Evolutionary conservation across 306 rosid genomes (phyloP).

Genomic region (Castanea mollissima): DNA sequence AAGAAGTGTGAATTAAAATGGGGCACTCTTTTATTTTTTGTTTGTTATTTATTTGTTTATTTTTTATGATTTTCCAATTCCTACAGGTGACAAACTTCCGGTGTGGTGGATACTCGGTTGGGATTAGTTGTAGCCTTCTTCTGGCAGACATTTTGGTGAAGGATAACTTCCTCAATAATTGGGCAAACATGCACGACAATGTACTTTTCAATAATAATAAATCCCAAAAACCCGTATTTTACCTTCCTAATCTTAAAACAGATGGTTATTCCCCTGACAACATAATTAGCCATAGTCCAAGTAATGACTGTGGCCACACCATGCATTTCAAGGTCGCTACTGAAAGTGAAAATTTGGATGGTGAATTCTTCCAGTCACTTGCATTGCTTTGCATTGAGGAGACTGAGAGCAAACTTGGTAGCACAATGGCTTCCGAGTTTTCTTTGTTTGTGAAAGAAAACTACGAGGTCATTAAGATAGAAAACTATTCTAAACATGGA

Average conservation of each 20-base stretch:
- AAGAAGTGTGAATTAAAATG: too few relatives aligned
- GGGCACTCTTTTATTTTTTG: background rate
- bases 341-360: background rate
- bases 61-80: too few relatives aligned
- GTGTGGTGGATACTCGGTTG: constrained; percentile 60
- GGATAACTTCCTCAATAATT: constrained; percentile 45
- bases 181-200: constrained; percentile 49
- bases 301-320: constrained; percentile 24
- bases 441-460: constrained; percentile 28
- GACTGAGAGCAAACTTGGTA: constrained; percentile 29
- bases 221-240: constrained; percentile 29
- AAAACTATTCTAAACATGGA: constrained; percentile 20
- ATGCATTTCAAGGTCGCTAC: constrained; percentile 32
- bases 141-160: constrained; percentile 43
- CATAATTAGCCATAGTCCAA: constrained; percentile 21
- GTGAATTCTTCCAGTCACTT: constrained; percentile 3
- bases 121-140: constrained; percentile 63
- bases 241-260: constrained; percentile 13
- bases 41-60: background rate
- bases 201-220: constrained; percentile 5
- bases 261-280: constrained; percentile 1
- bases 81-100: constrained; percentile 50
- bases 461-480: constrained; percentile 17
- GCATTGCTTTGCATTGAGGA: constrained; percentile 47
- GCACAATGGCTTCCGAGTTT: constrained; percentile 20